Conservation (phyloP, 2,329 filamentous ascomycete species). For the Ophiostoma ips region DNA sequence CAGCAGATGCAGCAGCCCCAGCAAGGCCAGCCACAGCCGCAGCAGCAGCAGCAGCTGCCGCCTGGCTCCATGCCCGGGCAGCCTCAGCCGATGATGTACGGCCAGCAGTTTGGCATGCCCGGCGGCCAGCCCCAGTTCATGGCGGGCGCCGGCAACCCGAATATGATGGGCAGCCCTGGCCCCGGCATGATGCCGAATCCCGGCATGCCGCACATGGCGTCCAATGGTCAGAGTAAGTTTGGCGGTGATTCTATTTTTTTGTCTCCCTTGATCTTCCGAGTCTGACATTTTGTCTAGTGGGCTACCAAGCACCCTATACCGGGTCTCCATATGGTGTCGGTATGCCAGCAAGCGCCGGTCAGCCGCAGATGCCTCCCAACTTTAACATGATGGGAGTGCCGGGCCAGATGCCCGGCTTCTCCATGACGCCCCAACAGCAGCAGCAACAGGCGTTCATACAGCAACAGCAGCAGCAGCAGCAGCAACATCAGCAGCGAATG, state of each 20-base stretch:
- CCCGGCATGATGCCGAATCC: slow-evolving; percentile 51
- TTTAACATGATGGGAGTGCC: slow-evolving; percentile 38
- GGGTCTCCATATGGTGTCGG: slow-evolving; percentile 42
- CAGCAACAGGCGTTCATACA: slow-evolving; percentile 17
- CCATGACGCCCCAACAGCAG: slow-evolving; percentile 39
- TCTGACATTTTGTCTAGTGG: slow-evolving; percentile 29
- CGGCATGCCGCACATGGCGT: slow-evolving; percentile 43
- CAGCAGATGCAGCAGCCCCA: slow-evolving; percentile 22
- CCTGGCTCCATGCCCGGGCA: slow-evolving; percentile 27
- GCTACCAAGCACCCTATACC: slow-evolving; percentile 45
- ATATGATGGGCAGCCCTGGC: slow-evolving; percentile 40
- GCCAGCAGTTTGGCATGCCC: slow-evolving; percentile 41
- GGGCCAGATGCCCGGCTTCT: slow-evolving; percentile 36
- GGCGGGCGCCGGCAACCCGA: slow-evolving; percentile 29
- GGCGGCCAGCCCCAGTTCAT: slow-evolving; percentile 33
- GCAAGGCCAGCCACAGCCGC: slow-evolving; percentile 7
- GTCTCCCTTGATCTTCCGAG: too few relatives aligned
- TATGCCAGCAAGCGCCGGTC: slow-evolving; percentile 34
- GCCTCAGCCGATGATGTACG: slow-evolving; percentile 44
- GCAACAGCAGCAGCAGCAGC: slow-evolving; percentile 19
- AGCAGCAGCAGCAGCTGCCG: slow-evolving; percentile 28
- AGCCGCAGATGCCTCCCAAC: slow-evolving; percentile 33
- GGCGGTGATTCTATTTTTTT: too few relatives aligned
- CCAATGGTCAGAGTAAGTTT: slow-evolving; percentile 47
- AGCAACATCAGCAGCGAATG: slow-evolving; percentile 17